A percentile compares a stretch with the other conserved stretches of the same genome.
Conservation (phyloP, 768 basidiomycete species). For the Leccinum subtestaceum region DNA sequence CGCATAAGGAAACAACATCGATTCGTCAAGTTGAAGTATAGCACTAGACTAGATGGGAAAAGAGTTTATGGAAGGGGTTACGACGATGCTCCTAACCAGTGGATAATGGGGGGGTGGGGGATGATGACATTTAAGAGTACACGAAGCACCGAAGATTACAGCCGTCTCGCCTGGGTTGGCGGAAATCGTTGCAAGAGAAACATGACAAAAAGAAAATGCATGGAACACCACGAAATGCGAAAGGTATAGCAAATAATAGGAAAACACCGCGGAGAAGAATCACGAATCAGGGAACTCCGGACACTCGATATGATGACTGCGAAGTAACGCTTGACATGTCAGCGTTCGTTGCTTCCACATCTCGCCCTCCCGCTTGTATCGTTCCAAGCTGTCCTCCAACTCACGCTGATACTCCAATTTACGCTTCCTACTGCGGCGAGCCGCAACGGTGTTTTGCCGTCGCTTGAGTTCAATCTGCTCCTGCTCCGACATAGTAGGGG, state of each 20-base stretch:
- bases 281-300: slow-evolving; percentile 44
- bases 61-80: slow-evolving; percentile 34
- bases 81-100: slow-evolving; percentile 57
- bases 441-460: slow-evolving; percentile 81
- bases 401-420: slow-evolving; percentile 68
- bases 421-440: slow-evolving; percentile 72
- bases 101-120: slow-evolving; percentile 35
- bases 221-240: not conserved
- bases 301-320: slow-evolving; percentile 54
- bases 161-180: slow-evolving; percentile 5
- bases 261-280: slow-evolving; percentile 7
- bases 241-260: slow-evolving; percentile 9
- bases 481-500: slow-evolving; percentile 49
- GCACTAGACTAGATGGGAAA: slow-evolving; percentile 6
- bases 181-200: slow-evolving; percentile 9
- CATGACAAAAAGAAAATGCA: not conserved
- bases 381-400: slow-evolving; percentile 56
- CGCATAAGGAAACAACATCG: not conserved
- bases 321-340: slow-evolving; percentile 48
- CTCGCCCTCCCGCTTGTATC: slow-evolving; percentile 55
- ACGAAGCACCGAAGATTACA: slow-evolving; percentile 46
- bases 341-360: slow-evolving; percentile 58
- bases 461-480: slow-evolving; percentile 78
- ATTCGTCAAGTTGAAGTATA: not conserved
- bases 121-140: slow-evolving; percentile 28